These are phyloP conservation scores for Sicyos edulis DNA, from an alignment of 306 rosid genomes.

Conservation along the genomic window DNA sequence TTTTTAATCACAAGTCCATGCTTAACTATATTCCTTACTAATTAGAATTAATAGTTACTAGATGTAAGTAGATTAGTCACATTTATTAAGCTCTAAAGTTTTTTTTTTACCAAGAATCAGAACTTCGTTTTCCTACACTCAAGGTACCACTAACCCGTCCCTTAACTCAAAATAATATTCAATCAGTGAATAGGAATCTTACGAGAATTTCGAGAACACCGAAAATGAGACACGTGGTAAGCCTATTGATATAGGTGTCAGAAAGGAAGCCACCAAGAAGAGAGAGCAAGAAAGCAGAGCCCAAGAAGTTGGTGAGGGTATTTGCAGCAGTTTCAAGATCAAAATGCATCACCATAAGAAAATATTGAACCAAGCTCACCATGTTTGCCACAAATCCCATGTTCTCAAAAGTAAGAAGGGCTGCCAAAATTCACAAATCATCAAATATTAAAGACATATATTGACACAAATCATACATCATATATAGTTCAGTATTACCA, in stretches of 20 bases:
- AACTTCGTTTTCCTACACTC: too few relatives aligned
- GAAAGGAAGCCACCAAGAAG: constrained; percentile 77
- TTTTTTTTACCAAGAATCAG: too few relatives aligned
- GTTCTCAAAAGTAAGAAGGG: constrained; percentile 59
- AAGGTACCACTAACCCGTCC: too few relatives aligned
- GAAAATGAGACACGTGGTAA: constrained; percentile 55
- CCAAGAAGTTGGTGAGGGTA: constrained; percentile 78
- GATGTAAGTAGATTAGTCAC: too few relatives aligned
- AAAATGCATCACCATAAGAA: constrained; percentile 51
- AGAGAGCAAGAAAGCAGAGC: constrained; percentile 65
- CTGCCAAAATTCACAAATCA: constrained; percentile 23
- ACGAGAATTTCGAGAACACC: constrained; percentile 64
- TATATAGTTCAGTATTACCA: too few relatives aligned
- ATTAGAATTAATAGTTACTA: too few relatives aligned
- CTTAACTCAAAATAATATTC: too few relatives aligned
- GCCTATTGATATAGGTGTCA: constrained; percentile 61
- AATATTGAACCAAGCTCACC: constrained; percentile 70
- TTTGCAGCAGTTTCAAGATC: constrained; percentile 54
- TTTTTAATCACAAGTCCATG: too few relatives aligned
- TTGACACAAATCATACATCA: too few relatives aligned
- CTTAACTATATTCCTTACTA: too few relatives aligned
- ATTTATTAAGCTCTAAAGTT: too few relatives aligned
- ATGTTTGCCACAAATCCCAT: constrained; percentile 82
- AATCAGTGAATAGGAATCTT: constrained; percentile 5
- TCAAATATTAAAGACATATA: too few relatives aligned